Evolutionary conservation across 495 filamentous ascomycete species (phyloP).

Genomic region (Talaromyces thailandensis): DNA sequence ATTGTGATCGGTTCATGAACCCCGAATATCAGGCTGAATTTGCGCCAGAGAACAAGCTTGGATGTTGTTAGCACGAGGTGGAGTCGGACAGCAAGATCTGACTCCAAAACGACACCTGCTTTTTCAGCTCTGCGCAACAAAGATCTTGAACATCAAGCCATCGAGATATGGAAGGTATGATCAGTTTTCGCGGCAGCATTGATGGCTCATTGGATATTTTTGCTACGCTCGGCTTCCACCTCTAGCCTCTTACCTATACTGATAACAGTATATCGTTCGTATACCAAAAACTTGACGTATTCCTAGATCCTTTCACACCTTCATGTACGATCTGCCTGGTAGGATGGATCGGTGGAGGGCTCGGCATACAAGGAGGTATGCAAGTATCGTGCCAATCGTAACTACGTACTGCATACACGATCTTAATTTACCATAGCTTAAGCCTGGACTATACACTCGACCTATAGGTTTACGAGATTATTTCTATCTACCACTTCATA

Average conservation of each 20-base stretch:
- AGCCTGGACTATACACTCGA: too few relatives aligned
- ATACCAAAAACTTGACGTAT: background rate
- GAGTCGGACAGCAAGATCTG: conserved; percentile 5
- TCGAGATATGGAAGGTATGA: background rate
- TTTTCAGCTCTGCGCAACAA: background rate
- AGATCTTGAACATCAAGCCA: background rate
- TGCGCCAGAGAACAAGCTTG: background rate
- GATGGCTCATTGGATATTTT: background rate
- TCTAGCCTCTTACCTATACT: background rate
- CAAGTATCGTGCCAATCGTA: too few relatives aligned
- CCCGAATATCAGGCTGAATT: background rate
- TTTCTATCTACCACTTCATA: too few relatives aligned
- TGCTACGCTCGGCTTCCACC: background rate
- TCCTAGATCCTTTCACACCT: background rate
- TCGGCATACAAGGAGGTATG: too few relatives aligned
- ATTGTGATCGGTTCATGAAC: background rate
- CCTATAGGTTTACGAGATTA: too few relatives aligned
- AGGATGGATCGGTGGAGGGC: background rate
- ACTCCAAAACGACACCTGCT: background rate
- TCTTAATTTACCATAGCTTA: too few relatives aligned
- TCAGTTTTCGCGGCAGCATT: background rate
- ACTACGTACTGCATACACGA: too few relatives aligned
- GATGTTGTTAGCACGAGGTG: background rate
- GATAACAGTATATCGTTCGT: background rate
- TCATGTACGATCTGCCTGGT: background rate